Conservation (phyloP, 140 eudicot genomes). For the Anethum foeniculum region DNA sequence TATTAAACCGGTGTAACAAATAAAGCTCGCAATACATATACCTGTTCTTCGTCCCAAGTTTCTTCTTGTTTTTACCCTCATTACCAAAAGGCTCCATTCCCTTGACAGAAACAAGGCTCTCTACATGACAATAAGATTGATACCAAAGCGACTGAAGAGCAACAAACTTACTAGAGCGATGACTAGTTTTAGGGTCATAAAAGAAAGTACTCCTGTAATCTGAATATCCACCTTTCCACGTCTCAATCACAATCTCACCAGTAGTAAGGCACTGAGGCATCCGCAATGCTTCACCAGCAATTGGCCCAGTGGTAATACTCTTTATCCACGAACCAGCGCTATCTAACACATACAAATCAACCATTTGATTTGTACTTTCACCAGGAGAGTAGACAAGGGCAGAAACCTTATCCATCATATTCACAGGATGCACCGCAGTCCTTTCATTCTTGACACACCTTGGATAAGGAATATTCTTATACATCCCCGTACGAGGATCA, state of each 20-base stretch:
- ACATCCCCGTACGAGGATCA: conserved; percentile 7
- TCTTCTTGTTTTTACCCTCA: not conserved
- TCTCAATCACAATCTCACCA: not conserved
- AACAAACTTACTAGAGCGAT: not conserved
- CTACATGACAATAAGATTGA: not conserved
- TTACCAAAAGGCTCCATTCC: not conserved
- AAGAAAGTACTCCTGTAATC: not conserved
- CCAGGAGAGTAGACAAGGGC: conserved; percentile 1
- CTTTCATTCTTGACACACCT: not conserved
- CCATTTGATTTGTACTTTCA: not conserved
- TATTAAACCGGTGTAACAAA: not conserved
- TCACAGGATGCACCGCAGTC: not conserved
- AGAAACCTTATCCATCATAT: not conserved
- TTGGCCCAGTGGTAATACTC: not conserved
- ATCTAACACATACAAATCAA: not conserved
- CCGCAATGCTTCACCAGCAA: not conserved
- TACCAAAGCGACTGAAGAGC: not conserved
- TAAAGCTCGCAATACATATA: not conserved
- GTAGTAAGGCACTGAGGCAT: not conserved
- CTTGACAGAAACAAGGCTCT: conserved; percentile 6
- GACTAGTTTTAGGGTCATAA: not conserved
- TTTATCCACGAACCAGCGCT: not conserved
- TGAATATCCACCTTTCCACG: not conserved
- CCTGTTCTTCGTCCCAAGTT: not conserved
- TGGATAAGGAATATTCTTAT: not conserved